phyloP scores from a whole-genome alignment of 257 asterid species.

The Solanum bulbocastanum region DNA sequence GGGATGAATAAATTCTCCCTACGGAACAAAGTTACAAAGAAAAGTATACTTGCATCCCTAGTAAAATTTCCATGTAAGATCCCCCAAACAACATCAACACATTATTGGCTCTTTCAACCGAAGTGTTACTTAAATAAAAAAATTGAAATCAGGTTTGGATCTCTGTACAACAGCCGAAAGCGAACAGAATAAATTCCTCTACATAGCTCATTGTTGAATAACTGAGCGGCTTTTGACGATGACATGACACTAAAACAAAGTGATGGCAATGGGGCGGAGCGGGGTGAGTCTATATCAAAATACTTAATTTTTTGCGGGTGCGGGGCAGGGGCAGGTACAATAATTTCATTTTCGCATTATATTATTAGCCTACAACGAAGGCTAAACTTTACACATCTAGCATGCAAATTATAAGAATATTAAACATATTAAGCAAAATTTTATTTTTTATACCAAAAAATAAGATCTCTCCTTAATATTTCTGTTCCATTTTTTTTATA shows the following conservation, averaged over 20 bases:
- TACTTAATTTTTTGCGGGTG: no score
- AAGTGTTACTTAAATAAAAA: neutral
- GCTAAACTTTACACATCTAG: no score
- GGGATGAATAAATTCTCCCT: neutral
- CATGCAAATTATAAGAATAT: no score
- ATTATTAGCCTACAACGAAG: no score
- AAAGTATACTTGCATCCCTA: neutral
- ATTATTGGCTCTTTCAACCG: neutral
- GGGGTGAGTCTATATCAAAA: no score
- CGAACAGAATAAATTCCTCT: neutral
- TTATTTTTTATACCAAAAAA: no score
- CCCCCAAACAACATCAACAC: neutral
- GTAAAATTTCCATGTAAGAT: neutral
- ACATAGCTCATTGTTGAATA: neutral
- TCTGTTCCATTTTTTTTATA: no score
- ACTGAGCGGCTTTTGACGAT: neutral
- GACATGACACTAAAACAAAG: neutral
- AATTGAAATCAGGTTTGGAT: neutral
- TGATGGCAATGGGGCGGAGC: neutral
- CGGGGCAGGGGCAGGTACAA: no score
- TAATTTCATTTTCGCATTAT: no score
- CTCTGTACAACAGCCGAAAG: neutral
- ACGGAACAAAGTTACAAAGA: neutral
- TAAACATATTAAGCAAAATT: no score
- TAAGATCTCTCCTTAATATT: no score